phyloP scores from a whole-genome alignment of 1,284 basidiomycete species.

The Phaffia rhodozyma region DNA sequence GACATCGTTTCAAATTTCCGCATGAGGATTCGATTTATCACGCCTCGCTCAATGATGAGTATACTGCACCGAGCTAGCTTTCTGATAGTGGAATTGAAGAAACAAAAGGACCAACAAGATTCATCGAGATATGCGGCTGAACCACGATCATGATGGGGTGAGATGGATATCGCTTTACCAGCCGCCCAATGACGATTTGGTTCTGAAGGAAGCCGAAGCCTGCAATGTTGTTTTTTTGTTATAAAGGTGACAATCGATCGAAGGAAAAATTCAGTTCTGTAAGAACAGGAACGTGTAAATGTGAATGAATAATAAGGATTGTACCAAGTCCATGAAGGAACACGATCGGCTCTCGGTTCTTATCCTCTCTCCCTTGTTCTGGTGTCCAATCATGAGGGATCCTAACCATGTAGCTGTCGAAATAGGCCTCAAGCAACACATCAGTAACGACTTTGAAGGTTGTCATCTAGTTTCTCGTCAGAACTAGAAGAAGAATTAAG shows the following conservation, averaged over 20 bases:
- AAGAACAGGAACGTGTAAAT: slow-evolving; percentile 20
- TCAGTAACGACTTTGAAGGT: not conserved
- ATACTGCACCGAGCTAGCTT: no score
- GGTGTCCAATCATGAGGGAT: slow-evolving; percentile 55
- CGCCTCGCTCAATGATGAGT: no score
- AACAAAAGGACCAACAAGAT: slow-evolving; percentile 37
- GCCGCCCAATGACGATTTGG: slow-evolving; percentile 34
- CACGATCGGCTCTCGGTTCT: slow-evolving; percentile 53
- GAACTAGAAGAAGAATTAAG: not conserved
- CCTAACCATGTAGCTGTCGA: slow-evolving; percentile 55
- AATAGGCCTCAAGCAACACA: not conserved
- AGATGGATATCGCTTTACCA: slow-evolving; percentile 42
- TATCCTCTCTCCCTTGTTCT: slow-evolving; percentile 25
- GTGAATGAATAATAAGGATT: not conserved
- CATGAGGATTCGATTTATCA: no score
- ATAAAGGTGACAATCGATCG: slow-evolving; percentile 35
- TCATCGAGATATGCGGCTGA: slow-evolving; percentile 74
- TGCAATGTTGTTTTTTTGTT: not conserved
- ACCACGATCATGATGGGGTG: slow-evolving; percentile 66
- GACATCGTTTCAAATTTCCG: not conserved
- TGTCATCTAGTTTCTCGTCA: not conserved
- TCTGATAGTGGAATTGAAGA: not conserved
- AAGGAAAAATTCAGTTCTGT: slow-evolving; percentile 42
- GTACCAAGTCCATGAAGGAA: slow-evolving; percentile 73
- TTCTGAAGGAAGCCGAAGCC: slow-evolving; percentile 29